Percentiles rank a stretch among this genome's conserved stretches.
Conservation (phyloP, 208 protist genomes). For the Crithidia sp. region DNA sequence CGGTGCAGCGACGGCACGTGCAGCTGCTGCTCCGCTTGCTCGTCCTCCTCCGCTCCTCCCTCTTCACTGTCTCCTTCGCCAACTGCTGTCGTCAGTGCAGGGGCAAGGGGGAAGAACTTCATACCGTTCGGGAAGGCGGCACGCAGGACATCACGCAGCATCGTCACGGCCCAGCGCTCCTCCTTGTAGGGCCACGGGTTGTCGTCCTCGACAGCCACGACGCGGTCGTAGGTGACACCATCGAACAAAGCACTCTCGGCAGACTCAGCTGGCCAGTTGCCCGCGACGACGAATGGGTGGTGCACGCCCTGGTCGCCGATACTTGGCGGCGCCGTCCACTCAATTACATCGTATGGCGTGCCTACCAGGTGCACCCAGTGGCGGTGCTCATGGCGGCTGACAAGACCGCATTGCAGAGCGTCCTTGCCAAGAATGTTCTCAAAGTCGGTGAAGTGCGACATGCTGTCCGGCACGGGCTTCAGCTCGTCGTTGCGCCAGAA, state of each 20-base stretch:
- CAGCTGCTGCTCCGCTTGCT: neutral
- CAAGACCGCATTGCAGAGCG: conserved; percentile 70
- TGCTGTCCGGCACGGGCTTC: conserved; percentile 81
- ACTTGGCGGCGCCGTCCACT: conserved; percentile 61
- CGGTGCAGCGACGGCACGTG: conserved; percentile 27
- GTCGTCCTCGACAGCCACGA: conserved; percentile 46
- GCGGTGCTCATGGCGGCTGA: conserved; percentile 59
- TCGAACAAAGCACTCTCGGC: conserved; percentile 43
- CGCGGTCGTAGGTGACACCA: conserved; percentile 54
- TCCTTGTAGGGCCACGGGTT: conserved; percentile 46
- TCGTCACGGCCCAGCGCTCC: conserved; percentile 80
- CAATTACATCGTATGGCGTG: conserved; percentile 78
- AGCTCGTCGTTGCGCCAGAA: conserved; percentile 87
- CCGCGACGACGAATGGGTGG: conserved; percentile 45
- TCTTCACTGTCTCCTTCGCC: conserved; percentile 3
- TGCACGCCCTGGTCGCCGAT: conserved; percentile 59
- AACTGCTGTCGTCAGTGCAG: conserved; percentile 10
- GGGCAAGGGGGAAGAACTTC: conserved; percentile 58
- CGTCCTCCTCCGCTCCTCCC: neutral
- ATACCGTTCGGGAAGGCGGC: conserved; percentile 47
- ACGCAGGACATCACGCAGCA: conserved; percentile 49
- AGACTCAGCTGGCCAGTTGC: conserved; percentile 42
- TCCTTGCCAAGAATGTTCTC: conserved; percentile 81
- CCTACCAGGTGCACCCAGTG: conserved; percentile 89
- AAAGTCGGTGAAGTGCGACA: conserved; percentile 88